Evolutionary conservation across 345 rosid species (phyloP).

Genomic region (Salix caprea): DNA sequence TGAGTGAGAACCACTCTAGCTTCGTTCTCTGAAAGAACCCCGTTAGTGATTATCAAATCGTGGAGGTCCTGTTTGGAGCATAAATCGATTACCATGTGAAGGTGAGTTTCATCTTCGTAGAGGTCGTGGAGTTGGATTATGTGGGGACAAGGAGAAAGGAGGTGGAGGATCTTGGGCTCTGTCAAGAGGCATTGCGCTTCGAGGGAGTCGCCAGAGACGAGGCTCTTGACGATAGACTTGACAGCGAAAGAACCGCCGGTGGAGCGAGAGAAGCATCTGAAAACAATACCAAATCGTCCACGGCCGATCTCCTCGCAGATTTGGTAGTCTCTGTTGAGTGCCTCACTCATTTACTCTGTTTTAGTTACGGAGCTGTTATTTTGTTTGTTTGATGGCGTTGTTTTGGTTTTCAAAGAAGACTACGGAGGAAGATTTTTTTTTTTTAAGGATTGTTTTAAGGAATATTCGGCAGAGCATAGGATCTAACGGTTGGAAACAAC

Average conservation of each 20-base stretch:
- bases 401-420: background rate
- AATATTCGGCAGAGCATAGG: conserved; percentile 21
- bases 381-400: background rate
- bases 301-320: conserved; percentile 70
- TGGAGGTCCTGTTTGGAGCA: conserved; percentile 55
- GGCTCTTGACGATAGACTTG: conserved; percentile 58
- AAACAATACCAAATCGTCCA: conserved; percentile 65
- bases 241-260: conserved; percentile 54
- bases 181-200: conserved; percentile 66
- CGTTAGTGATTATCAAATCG: conserved; percentile 34
- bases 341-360: conserved; percentile 37
- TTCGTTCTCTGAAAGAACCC: conserved; percentile 36
- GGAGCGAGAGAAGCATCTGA: conserved; percentile 47
- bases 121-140: conserved; percentile 47
- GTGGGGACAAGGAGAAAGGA: conserved; percentile 59
- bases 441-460: conserved; percentile 14
- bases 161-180: conserved; percentile 67
- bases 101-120: conserved; percentile 50
- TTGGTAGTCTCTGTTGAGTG: conserved; percentile 44
- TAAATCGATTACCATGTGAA: conserved; percentile 57
- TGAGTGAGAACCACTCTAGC: conserved; percentile 41
- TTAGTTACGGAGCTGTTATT: no score
- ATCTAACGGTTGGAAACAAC: conserved; percentile 14
- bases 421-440: no score
- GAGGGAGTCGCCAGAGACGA: conserved; percentile 50